Evolutionary conservation across 192 early-diverging fungal genomes (phyloP).

Genomic region (Coemansia sp.): DNA sequence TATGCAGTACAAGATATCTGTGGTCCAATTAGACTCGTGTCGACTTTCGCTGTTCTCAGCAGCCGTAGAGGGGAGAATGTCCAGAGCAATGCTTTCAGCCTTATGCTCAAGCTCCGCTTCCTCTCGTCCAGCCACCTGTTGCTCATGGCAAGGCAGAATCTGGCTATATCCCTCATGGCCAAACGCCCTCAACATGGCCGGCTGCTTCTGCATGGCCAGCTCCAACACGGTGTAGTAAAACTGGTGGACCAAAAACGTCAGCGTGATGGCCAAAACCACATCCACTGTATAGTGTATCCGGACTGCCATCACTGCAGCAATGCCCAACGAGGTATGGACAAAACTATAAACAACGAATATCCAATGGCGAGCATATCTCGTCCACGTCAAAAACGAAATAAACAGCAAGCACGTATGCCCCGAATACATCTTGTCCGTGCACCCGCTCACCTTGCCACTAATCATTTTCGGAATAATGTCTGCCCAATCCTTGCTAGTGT

Average conservation of each 20-base stretch:
- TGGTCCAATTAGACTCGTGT: too few species aligned
- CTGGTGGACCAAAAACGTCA: constrained; percentile 57
- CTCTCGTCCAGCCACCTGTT: too few species aligned
- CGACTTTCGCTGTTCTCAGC: too few species aligned
- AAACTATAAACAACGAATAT: constrained; percentile 39
- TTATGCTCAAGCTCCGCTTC: too few species aligned
- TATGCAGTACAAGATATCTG: too few species aligned
- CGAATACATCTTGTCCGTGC: constrained; percentile 62
- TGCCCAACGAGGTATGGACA: constrained; percentile 39
- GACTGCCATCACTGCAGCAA: constrained; percentile 54
- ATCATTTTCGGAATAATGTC: constrained; percentile 23
- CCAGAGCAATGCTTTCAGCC: too few species aligned
- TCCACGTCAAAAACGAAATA: constrained; percentile 55
- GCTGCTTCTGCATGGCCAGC: constrained; percentile 12
- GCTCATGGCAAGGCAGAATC: too few species aligned
- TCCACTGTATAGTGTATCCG: constrained; percentile 61
- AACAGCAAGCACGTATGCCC: constrained; percentile 58
- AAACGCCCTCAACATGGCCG: too few species aligned
- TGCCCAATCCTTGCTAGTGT: constrained; percentile 10
- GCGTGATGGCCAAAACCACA: constrained; percentile 55
- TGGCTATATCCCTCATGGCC: too few species aligned
- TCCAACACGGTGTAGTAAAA: constrained; percentile 55
- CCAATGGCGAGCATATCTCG: constrained; percentile 52
- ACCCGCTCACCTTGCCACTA: constrained; percentile 45
- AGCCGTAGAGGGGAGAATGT: too few species aligned